Conservation (phyloP, 805 yeast genomes). For the Wickerhamomyces bovis region DNA sequence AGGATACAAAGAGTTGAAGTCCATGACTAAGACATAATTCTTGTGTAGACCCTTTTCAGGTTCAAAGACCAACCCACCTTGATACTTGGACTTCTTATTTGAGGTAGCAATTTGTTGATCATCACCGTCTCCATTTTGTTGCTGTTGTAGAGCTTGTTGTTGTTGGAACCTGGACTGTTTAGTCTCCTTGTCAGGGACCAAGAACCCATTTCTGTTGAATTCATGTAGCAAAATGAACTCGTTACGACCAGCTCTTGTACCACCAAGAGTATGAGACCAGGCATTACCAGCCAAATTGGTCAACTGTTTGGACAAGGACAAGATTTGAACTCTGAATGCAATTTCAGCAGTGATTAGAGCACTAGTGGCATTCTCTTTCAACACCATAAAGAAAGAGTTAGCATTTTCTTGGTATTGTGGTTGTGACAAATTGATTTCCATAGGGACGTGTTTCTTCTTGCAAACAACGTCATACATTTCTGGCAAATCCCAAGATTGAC, state of each 20-base stretch:
- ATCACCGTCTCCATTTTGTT: constrained; percentile 24
- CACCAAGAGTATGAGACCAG: constrained; percentile 91
- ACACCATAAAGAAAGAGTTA: constrained; percentile 56
- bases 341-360: constrained; percentile 70
- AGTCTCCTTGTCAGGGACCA: constrained; percentile 82
- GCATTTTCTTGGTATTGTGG: constrained; percentile 65
- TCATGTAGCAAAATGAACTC: constrained; percentile 91
- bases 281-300: constrained; percentile 95
- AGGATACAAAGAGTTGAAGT: constrained; percentile 95
- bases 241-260: constrained; percentile 94
- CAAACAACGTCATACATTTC: constrained; percentile 88
- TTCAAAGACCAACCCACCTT: constrained; percentile 94
- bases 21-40: constrained; percentile 89
- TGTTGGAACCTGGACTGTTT: constrained; percentile 31
- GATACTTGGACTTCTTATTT: constrained; percentile 65
- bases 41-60: constrained; percentile 94
- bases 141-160: constrained; percentile 21
- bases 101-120: constrained; percentile 43
- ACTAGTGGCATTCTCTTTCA: constrained; percentile 60
- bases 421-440: constrained; percentile 70
- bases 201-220: constrained; percentile 69
- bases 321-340: constrained; percentile 76
- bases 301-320: constrained; percentile 84
- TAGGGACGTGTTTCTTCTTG: constrained; percentile 49
- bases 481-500: constrained; percentile 89